Evolutionary conservation across 139 green algal genomes (phyloP).

Genomic region (Coelastrella sp.): DNA sequence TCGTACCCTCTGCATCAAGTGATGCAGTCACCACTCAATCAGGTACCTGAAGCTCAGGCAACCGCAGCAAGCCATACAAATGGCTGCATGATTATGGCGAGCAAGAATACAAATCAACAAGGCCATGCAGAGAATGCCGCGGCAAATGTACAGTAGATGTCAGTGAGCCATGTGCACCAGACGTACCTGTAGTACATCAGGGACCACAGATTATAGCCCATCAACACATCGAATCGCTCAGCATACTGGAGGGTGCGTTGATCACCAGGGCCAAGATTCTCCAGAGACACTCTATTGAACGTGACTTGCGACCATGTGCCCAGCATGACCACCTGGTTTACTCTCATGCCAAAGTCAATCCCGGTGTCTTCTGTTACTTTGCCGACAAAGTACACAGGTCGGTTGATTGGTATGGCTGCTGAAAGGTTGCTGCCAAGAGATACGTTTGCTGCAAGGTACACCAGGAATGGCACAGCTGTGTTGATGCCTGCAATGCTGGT

Average conservation of each 20-base stretch:
- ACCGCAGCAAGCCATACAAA: no score
- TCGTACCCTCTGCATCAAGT: no score
- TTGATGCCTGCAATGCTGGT: not conserved
- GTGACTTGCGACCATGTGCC: not conserved
- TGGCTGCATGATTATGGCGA: no score
- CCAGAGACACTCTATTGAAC: conserved; percentile 11
- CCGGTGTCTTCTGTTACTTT: not conserved
- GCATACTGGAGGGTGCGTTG: not conserved
- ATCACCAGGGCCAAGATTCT: conserved; percentile 38
- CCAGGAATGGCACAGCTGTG: conserved; percentile 7
- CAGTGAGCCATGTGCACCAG: no score
- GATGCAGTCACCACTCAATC: no score
- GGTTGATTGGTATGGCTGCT: conserved; percentile 14
- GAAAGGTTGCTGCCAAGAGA: not conserved
- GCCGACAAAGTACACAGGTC: conserved; percentile 28
- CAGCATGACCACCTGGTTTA: conserved; percentile 25
- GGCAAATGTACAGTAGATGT: no score
- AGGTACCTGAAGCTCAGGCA: no score
- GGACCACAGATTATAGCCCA: conserved; percentile 32
- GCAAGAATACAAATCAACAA: no score
- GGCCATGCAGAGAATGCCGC: no score
- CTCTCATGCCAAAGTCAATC: conserved; percentile 39
- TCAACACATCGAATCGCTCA: not conserved
- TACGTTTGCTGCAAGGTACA: conserved; percentile 24
- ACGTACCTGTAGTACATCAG: conserved; percentile 26